Evolutionary conservation across 495 filamentous ascomycete species (phyloP).

Genomic region (Oidiodendron maius): DNA sequence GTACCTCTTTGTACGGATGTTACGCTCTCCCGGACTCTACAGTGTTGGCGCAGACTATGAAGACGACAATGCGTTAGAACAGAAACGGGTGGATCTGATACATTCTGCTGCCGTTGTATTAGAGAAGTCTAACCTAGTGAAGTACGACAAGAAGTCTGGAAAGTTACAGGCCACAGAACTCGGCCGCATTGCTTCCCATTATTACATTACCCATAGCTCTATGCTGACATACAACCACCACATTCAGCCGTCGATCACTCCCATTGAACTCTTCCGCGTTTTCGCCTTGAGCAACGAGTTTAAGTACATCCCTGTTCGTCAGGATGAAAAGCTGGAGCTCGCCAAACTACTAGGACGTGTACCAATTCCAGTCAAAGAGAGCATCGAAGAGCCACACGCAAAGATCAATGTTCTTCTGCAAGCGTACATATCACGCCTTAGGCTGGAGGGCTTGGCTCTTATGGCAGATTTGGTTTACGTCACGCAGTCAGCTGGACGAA

Average conservation of each 20-base stretch:
- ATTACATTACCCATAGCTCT: conserved; percentile 94
- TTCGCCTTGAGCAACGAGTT: conserved; percentile 98
- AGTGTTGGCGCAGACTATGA: conserved; percentile 95
- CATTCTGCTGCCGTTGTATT: conserved; percentile 88
- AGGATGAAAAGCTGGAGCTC: conserved; percentile 95
- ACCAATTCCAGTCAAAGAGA: conserved; percentile 94
- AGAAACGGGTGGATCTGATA: conserved; percentile 92
- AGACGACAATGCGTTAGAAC: conserved; percentile 83
- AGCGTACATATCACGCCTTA: conserved; percentile 91
- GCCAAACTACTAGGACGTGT: conserved; percentile 86
- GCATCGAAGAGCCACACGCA: conserved; percentile 91
- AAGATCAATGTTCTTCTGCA: conserved; percentile 99
- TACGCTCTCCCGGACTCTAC: conserved; percentile 91
- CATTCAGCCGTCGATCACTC: conserved; percentile 84
- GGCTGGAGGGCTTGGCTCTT: conserved; percentile 86
- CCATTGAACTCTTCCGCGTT: conserved; percentile 94
- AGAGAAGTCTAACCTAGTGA: conserved; percentile 81
- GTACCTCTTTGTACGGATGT: conserved; percentile 96
- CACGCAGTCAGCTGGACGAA: conserved; percentile 94
- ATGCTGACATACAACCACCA: conserved; percentile 97
- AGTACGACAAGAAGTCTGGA: conserved; percentile 92
- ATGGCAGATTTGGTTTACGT: conserved; percentile 99
- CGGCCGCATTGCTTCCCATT: conserved; percentile 91
- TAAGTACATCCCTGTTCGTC: conserved; percentile 96
- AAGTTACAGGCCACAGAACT: conserved; percentile 89